Conservation (phyloP, 1,284 basidiomycete species). For the Boletellus deceptivus region DNA sequence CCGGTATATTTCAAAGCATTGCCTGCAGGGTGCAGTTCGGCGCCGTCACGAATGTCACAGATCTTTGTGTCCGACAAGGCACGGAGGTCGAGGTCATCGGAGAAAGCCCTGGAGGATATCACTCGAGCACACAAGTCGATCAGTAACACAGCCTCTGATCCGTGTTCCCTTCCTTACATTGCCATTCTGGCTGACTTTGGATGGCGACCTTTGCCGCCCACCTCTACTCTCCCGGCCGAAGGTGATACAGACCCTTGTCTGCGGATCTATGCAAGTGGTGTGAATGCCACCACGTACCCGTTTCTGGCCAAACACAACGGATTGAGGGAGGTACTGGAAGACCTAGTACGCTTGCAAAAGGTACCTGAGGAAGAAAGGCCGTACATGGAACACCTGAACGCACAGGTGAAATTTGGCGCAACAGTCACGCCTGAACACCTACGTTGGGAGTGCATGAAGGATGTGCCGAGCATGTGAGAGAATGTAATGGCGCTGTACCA, state of each 20-base stretch:
- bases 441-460: no score
- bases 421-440: background rate
- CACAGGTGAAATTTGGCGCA: background rate
- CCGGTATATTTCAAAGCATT: conserved; percentile 12
- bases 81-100: background rate
- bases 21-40: background rate
- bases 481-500: no score
- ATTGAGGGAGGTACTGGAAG: background rate
- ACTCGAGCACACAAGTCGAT: background rate
- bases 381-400: background rate
- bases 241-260: conserved; percentile 1
- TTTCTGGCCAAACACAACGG: background rate
- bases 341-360: conserved; percentile 1
- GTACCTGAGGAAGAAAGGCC: background rate
- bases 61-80: conserved; percentile 13
- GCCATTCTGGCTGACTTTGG: conserved; percentile 14
- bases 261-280: conserved; percentile 7
- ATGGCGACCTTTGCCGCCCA: background rate
- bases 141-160: background rate
- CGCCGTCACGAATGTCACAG: conserved; percentile 4
- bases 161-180: conserved; percentile 1
- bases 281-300: conserved; percentile 1
- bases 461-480: no score
- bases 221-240: background rate
- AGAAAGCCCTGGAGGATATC: background rate